Evolutionary conservation across 2,329 filamentous ascomycete genomes (phyloP), one percentile per base, ranked within the genome.

Genomic region (Clonostachys solani): DNA sequence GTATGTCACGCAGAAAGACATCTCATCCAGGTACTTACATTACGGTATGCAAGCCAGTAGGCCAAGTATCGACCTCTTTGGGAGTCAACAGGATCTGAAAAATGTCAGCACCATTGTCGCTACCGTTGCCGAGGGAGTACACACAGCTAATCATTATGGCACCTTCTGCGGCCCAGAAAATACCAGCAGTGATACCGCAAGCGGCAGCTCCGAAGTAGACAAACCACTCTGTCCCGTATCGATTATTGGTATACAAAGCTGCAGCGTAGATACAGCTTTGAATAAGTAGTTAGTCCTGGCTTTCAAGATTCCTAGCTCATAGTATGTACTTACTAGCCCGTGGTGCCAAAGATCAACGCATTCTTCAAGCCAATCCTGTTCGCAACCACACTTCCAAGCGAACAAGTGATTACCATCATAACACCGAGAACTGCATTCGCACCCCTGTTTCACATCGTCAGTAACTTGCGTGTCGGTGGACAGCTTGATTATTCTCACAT

Each of bases 131-230:
- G 23, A 29, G 10, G 8, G 23, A 10, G 9, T 77, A 0, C 0
- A 86, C 85, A 52, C 89, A 90, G 0, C 81, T 75, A 16, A 89
- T 78, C 0, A 85, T 85, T 47, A 90, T 87, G 1, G 86, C 85
- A 1, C 83, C 83, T 63, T 90, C 86, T 0, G 85, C 80, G 72
- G 83, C 83, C 86, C 86, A 90, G 63, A 89, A 89, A 0, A 89
- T 71, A 0, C 86, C 86, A 0, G 86, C 86, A 0, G 81, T 84
- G 34, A 88, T 73, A 16, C 86, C 86, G 52, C 86, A 89, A 0
- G 86, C 68, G 0, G 83, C 83, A 1, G 83, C 84, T 1, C 85
- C 86, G 10, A 89, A 63, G 1, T 88, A 71, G 0, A 83, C 75
- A 10, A 89, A 74, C 86, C 86, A 90, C 52, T 84, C 77, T 1